Conservation (phyloP, 768 basidiomycete genomes). For the Phanerodontia chrysosporium region DNA sequence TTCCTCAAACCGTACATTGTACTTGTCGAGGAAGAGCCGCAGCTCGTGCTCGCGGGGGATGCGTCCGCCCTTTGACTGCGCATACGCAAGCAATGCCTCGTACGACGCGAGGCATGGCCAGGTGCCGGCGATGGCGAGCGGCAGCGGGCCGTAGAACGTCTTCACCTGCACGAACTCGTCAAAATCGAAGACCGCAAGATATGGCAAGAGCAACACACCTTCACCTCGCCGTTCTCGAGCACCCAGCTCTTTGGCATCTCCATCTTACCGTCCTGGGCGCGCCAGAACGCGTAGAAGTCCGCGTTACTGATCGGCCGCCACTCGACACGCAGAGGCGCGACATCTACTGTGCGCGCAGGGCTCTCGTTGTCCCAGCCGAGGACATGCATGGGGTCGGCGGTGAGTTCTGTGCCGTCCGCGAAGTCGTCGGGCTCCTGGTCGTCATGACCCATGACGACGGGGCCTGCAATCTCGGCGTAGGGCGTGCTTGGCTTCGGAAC, state of each 20-base stretch:
- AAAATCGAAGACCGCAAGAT: no score
- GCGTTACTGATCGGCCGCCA: constrained; percentile 78
- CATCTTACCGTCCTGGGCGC: constrained; percentile 29
- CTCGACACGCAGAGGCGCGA: constrained; percentile 58
- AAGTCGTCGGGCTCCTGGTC: constrained; percentile 73
- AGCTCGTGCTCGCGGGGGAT: constrained; percentile 83
- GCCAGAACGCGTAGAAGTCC: constrained; percentile 65
- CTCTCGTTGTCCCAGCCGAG: constrained; percentile 95
- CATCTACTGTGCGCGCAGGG: constrained; percentile 49
- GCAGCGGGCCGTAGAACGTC: constrained; percentile 75
- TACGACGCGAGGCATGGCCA: constrained; percentile 88
- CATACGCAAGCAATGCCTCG: constrained; percentile 67
- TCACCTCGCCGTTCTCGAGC: constrained; percentile 38
- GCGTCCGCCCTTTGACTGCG: constrained; percentile 71
- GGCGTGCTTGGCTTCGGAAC: constrained; percentile 36
- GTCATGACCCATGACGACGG: constrained; percentile 64
- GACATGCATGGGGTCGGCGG: constrained; percentile 36
- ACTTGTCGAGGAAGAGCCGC: constrained; percentile 65
- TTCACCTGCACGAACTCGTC: constrained; percentile 42
- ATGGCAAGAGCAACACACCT: constrained; percentile 38
- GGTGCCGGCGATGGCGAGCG: constrained; percentile 59
- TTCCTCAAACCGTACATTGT: constrained; percentile 60
- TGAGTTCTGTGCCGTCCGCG: constrained; percentile 16
- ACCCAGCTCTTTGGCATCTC: constrained; percentile 73
- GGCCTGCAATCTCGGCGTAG: constrained; percentile 44